A percentile compares a stretch with the other conserved stretches of the same genome.
Conservation (phyloP, 2,329 filamentous ascomycete genomes). For the Pestalotiopsis sp. region DNA sequence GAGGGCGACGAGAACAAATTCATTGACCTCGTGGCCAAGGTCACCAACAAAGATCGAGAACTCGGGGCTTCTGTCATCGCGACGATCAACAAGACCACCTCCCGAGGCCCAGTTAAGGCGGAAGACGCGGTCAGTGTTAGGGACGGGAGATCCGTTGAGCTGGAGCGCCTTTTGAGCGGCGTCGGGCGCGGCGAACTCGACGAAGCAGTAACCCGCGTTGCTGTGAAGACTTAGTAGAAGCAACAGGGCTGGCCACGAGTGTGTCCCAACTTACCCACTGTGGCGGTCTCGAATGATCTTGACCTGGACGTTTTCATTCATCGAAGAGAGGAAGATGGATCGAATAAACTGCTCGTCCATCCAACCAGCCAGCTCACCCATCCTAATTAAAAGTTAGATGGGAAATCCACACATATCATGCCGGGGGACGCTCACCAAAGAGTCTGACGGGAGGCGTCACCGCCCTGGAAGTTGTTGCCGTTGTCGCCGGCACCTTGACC, state of each 20-base stretch:
- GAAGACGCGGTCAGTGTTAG: conserved; percentile 92
- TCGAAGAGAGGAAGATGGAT: conserved; percentile 83
- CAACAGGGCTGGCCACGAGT: not conserved
- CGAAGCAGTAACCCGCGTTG: conserved; percentile 98
- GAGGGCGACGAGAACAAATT: conserved; percentile 94
- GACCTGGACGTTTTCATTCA: conserved; percentile 93
- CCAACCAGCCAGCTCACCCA: conserved; percentile 98
- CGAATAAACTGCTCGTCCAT: conserved; percentile 99
- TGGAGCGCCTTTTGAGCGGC: conserved; percentile 89
- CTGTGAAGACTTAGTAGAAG: conserved; percentile 43
- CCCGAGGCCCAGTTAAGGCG: conserved; percentile 99
- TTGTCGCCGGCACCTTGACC: conserved; percentile 35
- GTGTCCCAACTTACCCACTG: conserved; percentile 67
- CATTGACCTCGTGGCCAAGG: conserved; percentile 96
- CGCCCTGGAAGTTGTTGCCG: conserved; percentile 26
- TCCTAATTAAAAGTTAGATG: conserved; percentile 57
- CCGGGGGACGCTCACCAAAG: conserved; percentile 46
- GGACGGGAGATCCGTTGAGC: conserved; percentile 85
- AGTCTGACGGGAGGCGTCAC: conserved; percentile 54
- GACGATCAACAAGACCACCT: conserved; percentile 90
- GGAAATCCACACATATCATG: not conserved
- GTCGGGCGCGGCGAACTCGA: conserved; percentile 82
- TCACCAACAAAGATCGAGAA: conserved; percentile 98
- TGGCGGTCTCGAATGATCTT: conserved; percentile 99
- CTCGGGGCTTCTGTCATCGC: conserved; percentile 93